These are phyloP conservation scores for Pyronema omphalodes DNA, from an alignment of 495 filamentous ascomycete genomes.

Conservation along the genomic window DNA sequence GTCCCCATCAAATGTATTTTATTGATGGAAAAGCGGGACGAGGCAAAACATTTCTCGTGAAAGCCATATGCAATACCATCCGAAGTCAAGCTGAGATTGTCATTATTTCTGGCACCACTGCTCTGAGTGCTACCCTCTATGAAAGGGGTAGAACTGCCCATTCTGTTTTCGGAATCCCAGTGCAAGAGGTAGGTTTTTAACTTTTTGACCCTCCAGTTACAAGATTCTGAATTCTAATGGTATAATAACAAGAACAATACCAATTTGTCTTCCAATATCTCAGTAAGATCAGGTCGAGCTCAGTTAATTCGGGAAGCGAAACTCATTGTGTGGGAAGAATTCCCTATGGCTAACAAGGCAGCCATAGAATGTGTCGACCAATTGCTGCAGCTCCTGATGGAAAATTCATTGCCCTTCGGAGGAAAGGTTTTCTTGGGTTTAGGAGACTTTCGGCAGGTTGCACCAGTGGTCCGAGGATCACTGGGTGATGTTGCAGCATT, in stretches of 20 bases:
- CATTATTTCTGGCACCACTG: slow-evolving; percentile 8
- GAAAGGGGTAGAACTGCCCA: slow-evolving; percentile 4
- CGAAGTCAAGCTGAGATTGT: slow-evolving; percentile 2
- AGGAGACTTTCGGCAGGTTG: slow-evolving; percentile 7
- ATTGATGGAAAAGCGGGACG: slow-evolving; percentile 3
- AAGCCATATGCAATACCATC: neutral
- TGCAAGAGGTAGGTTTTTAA: no score
- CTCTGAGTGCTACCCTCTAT: slow-evolving; percentile 7
- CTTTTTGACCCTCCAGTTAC: no score
- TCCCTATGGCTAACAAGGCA: slow-evolving; percentile 1
- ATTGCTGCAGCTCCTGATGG: neutral
- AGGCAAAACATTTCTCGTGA: slow-evolving; percentile 6
- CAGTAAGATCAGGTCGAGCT: neutral
- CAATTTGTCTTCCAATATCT: neutral
- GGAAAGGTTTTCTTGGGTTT: slow-evolving; percentile 6
- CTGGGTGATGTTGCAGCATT: neutral
- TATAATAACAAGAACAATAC: neutral
- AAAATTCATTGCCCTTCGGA: slow-evolving; percentile 1
- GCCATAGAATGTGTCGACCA: slow-evolving; percentile 1
- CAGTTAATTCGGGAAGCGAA: neutral
- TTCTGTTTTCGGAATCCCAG: slow-evolving; percentile 11
- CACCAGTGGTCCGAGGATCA: neutral
- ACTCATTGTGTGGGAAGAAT: slow-evolving; percentile 4
- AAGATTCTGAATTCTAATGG: neutral
- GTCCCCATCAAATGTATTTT: slow-evolving; percentile 1